Evolutionary conservation across 768 basidiomycete species (phyloP), one percentile per base, ranked within the genome.

Genomic region (Collybia mongolica): DNA sequence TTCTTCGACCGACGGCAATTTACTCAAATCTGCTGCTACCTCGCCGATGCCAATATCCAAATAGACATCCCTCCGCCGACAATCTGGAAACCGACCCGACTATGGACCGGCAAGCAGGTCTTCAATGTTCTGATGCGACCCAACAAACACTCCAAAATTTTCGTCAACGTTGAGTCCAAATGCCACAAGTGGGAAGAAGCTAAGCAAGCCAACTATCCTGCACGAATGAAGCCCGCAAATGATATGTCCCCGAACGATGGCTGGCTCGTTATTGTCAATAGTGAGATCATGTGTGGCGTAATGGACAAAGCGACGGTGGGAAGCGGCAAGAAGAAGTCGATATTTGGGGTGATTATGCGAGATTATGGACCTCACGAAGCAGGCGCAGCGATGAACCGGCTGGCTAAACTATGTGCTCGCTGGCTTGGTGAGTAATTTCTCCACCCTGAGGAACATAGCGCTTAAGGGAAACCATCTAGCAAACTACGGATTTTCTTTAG

Each of bases 41-140:
- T 99, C 43, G 88, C 81, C 15, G 97, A 98, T 61, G 96, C 93
- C 20, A 81, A 89, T 59, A 70, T 93, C 39, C 88, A 96, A 23
- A 94, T 98, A 62, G 95, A 98, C 61, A 84, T 99, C 44, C 97
- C 97, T 9, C 93, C 94, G 0, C 97, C 97, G 0, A 84, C 90
- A 0, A 93, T 99, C 52, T 84, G 87, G 82, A 98, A 97, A 65
- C 97, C 97, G 8, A 79, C 82, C 20, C 80, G 90, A 17, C 72
- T 99, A 1, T 99, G 97, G 97, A 98, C 97, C 0, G 97, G 97
- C 24, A 99, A 99, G 63, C 97, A 99, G 62, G 78, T 99, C n/a
- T 98, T 98, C 78, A 93, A 91, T 64, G 86, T 93, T 26, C 84
- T 98, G 41, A 98, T 98, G 90, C 84, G 88, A 8, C 97, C 97